Percentiles rank a stretch among this genome's conserved stretches.
Evolutionary conservation across 805 yeast species (phyloP).

Genomic region (Maudiozyma bulderi): DNA sequence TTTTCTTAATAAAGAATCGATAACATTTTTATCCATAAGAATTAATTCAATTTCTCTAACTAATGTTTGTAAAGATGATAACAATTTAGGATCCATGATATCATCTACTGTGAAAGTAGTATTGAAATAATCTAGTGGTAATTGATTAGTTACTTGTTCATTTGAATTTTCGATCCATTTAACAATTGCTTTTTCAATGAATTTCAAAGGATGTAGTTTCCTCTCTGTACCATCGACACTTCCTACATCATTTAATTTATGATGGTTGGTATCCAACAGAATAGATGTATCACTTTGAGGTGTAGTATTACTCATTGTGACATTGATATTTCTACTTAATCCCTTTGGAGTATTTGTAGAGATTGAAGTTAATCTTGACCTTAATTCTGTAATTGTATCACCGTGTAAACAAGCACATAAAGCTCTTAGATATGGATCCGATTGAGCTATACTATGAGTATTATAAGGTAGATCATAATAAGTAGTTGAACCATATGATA

Average conservation of each 20-base stretch:
- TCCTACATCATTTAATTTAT: neutral
- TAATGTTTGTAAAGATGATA: slow-evolving; percentile 4
- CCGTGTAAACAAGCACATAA: slow-evolving; percentile 14
- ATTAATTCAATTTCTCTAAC: slow-evolving; percentile 10
- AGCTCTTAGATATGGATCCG: slow-evolving; percentile 10
- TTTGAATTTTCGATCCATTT: slow-evolving; percentile 9
- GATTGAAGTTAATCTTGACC: slow-evolving; percentile 4
- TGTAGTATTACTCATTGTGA: neutral
- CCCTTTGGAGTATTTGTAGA: slow-evolving; percentile 1
- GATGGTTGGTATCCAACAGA: neutral
- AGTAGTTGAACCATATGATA: slow-evolving; percentile 10
- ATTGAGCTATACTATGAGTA: slow-evolving; percentile 10
- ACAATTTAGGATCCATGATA: slow-evolving; percentile 7
- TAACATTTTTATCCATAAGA: slow-evolving; percentile 5
- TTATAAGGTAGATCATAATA: slow-evolving; percentile 13
- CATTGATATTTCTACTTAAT: neutral
- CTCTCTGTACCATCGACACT: neutral
- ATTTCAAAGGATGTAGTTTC: slow-evolving; percentile 8
- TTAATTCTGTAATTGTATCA: slow-evolving; percentile 9
- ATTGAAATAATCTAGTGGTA: slow-evolving; percentile 11
- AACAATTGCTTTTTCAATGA: slow-evolving; percentile 13
- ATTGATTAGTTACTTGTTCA: slow-evolving; percentile 4
- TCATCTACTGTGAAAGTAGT: slow-evolving; percentile 10
- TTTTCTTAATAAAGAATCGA: slow-evolving; percentile 6
- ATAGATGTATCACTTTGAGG: slow-evolving; percentile 1